Conservation (phyloP, 208 protist genomes). For the Trypanosoma platydactyli region DNA sequence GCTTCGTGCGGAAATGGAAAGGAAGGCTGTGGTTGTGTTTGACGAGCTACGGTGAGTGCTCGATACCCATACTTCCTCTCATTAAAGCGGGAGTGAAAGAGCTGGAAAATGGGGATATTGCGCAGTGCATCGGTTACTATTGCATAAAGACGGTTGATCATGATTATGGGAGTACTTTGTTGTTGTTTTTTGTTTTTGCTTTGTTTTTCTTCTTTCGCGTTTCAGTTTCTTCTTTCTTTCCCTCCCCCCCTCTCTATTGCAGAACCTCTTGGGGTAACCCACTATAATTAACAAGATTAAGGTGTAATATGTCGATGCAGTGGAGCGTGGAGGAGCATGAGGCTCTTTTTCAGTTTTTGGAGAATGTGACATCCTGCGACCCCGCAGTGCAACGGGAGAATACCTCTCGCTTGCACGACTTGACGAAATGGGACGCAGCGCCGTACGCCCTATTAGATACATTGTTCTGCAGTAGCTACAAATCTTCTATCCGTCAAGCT, state of each 20-base stretch:
- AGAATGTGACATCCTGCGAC: constrained; percentile 35
- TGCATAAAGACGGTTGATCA: no score
- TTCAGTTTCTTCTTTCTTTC: background rate
- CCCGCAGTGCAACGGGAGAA: constrained; percentile 33
- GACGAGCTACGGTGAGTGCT: constrained; percentile 35
- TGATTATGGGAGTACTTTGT: no score
- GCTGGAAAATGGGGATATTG: background rate
- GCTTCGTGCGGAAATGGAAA: constrained; percentile 34
- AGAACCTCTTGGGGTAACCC: no score
- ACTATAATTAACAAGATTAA: no score
- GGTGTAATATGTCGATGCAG: constrained; percentile 14
- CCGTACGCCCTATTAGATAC: constrained; percentile 27
- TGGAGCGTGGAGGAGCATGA: constrained; percentile 36
- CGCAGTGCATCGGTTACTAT: no score
- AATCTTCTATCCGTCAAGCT: constrained; percentile 6
- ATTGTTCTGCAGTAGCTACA: constrained; percentile 14
- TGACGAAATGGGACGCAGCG: constrained; percentile 28
- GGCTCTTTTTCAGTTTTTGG: constrained; percentile 34
- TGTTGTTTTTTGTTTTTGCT: no score
- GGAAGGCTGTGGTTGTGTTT: constrained; percentile 39
- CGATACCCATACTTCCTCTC: background rate
- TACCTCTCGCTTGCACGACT: constrained; percentile 29
- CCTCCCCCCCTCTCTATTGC: background rate
- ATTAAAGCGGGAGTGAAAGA: background rate
- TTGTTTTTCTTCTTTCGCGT: background rate